phyloP scores from a whole-genome alignment of 805 yeast species.

The Wickerhamiella nectarea region DNA sequence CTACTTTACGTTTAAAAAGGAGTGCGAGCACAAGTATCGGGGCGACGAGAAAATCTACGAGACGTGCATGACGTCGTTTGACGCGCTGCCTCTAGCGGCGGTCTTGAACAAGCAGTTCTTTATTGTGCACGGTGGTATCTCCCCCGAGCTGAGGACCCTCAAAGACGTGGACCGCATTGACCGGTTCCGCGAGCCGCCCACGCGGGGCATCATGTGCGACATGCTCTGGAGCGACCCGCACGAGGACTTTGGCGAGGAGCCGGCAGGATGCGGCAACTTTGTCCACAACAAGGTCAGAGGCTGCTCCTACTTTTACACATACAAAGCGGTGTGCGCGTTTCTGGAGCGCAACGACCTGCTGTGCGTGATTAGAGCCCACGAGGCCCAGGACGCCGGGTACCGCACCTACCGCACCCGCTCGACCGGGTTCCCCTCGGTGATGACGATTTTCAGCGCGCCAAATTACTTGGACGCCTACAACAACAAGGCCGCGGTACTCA shows the following conservation, averaged over 20 bases:
- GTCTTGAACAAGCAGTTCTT: constrained; percentile 86
- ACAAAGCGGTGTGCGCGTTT: constrained; percentile 66
- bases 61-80: constrained; percentile 63
- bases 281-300: constrained; percentile 69
- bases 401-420: constrained; percentile 79
- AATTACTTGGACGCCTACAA: constrained; percentile 85
- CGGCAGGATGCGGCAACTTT: constrained; percentile 30
- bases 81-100: constrained; percentile 82
- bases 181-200: constrained; percentile 86
- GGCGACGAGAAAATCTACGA: constrained; percentile 40
- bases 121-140: constrained; percentile 92
- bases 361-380: constrained; percentile 89
- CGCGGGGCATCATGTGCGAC: constrained; percentile 88
- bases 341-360: constrained; percentile 63
- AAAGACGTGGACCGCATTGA: constrained; percentile 57
- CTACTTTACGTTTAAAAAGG: constrained; percentile 83
- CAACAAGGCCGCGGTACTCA: constrained; percentile 88
- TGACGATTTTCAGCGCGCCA: constrained; percentile 91
- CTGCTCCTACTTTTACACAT: constrained; percentile 82
- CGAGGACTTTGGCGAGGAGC: constrained; percentile 67
- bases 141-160: constrained; percentile 64
- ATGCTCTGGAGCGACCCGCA: constrained; percentile 92
- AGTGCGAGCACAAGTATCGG: constrained; percentile 71
- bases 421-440: constrained; percentile 77
- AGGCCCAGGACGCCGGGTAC: constrained; percentile 95